Base-by-base conservation (phyloP, 1,284 basidiomycete species). In the Leccinum laetum region DNA sequence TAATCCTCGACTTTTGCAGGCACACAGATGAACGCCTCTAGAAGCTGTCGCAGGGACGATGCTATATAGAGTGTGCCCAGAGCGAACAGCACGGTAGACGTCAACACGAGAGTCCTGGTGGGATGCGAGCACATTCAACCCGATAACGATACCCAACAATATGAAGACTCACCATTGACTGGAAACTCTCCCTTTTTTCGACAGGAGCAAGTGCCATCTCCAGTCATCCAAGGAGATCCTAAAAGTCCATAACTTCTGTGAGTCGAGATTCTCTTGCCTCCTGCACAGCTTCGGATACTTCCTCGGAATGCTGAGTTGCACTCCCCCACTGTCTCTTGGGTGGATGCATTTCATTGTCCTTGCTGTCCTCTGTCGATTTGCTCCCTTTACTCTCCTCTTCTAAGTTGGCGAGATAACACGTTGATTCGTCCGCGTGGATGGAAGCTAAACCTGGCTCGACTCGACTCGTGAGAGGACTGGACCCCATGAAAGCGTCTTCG, bases 391-490 rank as follows among this genome's bases (percentile, higher is more conserved):
- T 68, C 61, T 75, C 73, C 53, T 75, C 74, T 58, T 63, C 63
- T 37, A 78, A 64, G 55, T 73, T 67, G 21, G 71, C 65, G 4
- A 77, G 75, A 61, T n/a, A 68, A 35, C 4, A 37, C 9, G 52
- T 46, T 53, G 16, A 60, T 60, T 26, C 62, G 63, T 32, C 66
- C 63, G 41, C 66, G 72, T 14, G 60, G 16, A 35, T 62, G 61
- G 6, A 52, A 10, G 32, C 59, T 58, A 16, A 60, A 59, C 55
- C 57, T 71, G 53, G 66, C 58, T 29, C 73, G 75, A 61, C 58
- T 29, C 73, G 75, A 61, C 66, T 56, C 9, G 68, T 67, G 9
- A 77, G 72, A 14, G 74, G 74, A 41, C 73, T 75, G 10, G 77
- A 78, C 37, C 69, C 73, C 55, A 65, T 56, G 18, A 69, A 16